A percentile compares a stretch with the other conserved stretches of the same genome.
Evolutionary conservation across 2,329 filamentous ascomycete genomes (phyloP).

Genomic region (Fusarium succisae): DNA sequence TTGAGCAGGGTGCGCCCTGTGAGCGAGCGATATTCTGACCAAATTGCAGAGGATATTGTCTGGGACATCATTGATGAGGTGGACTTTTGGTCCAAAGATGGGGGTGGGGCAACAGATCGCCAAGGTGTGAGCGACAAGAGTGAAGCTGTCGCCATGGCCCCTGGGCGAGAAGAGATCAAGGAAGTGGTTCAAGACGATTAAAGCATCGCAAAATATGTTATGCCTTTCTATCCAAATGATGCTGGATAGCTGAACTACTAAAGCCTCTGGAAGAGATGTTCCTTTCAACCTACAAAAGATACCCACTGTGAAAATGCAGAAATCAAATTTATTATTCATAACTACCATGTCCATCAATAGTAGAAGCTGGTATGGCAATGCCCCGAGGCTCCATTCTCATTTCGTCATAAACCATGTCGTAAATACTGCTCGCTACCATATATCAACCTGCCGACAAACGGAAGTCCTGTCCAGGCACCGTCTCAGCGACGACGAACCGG

Average conservation of each 20-base stretch:
- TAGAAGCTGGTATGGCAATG: constrained; percentile 21
- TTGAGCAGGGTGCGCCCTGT: constrained; percentile 65
- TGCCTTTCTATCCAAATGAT: not conserved
- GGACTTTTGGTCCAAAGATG: constrained; percentile 84
- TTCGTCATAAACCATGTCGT: constrained; percentile 22
- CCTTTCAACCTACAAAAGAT: constrained; percentile 31
- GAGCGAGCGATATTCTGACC: constrained; percentile 85
- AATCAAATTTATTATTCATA: constrained; percentile 25
- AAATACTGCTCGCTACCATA: constrained; percentile 26
- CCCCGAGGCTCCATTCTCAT: constrained; percentile 8
- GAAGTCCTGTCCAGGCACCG: not conserved
- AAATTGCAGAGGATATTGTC: constrained; percentile 92
- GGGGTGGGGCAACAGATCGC: constrained; percentile 59
- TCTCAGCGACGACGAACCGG: constrained; percentile 20
- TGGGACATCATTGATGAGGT: constrained; percentile 96
- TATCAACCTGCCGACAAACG: not conserved
- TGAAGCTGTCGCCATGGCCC: constrained; percentile 54
- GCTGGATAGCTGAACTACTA: not conserved
- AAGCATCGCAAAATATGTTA: constrained; percentile 1
- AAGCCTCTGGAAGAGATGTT: not conserved
- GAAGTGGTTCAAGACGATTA: constrained; percentile 72
- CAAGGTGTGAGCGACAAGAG: constrained; percentile 57
- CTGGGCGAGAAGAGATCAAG: constrained; percentile 67
- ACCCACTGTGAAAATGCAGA: constrained; percentile 41
- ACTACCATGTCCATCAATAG: constrained; percentile 3